Percentiles rank a stretch among this genome's conserved stretches.
Conservation (phyloP, 1,284 basidiomycete genomes). For the Ustilago esculenta region DNA sequence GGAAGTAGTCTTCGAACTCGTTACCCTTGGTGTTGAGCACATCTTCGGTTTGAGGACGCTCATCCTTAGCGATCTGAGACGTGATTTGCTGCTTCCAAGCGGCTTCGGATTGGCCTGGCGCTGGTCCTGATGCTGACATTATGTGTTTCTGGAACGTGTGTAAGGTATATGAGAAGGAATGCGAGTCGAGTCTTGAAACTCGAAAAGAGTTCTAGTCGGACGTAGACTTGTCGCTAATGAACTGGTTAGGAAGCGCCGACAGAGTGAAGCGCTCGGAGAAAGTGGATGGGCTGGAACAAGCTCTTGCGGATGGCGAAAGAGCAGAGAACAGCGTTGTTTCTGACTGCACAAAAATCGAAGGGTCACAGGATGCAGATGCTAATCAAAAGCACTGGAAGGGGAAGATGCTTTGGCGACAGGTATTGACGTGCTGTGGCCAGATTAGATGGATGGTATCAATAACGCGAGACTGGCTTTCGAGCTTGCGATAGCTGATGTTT, state of each 20-base stretch:
- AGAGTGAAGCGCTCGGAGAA: neutral
- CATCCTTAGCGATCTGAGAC: slow-evolving; percentile 52
- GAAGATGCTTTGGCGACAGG: neutral
- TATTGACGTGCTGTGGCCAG: neutral
- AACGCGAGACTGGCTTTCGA: neutral
- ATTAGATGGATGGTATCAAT: neutral
- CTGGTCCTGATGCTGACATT: slow-evolving; percentile 57
- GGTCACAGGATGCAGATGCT: neutral
- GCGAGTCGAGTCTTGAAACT: slow-evolving; percentile 6
- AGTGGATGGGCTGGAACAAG: neutral
- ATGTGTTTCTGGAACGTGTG: slow-evolving; percentile 1
- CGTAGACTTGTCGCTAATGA: neutral
- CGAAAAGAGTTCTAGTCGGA: slow-evolving; percentile 4
- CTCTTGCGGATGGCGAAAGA: neutral
- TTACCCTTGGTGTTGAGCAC: slow-evolving; percentile 66
- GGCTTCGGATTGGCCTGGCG: slow-evolving; percentile 55
- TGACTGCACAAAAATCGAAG: neutral
- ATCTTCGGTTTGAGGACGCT: slow-evolving; percentile 66
- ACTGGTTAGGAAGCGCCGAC: neutral
- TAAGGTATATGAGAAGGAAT: neutral
- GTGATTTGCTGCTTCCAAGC: slow-evolving; percentile 54
- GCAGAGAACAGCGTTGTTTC: slow-evolving; percentile 1
- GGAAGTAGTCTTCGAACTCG: slow-evolving; percentile 66
- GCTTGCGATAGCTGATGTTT: no score
- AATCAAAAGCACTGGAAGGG: neutral